A percentile compares a stretch with the other conserved stretches of the same genome.
phyloP scores from a whole-genome alignment of 805 yeast genomes.

The Candida argentea region DNA sequence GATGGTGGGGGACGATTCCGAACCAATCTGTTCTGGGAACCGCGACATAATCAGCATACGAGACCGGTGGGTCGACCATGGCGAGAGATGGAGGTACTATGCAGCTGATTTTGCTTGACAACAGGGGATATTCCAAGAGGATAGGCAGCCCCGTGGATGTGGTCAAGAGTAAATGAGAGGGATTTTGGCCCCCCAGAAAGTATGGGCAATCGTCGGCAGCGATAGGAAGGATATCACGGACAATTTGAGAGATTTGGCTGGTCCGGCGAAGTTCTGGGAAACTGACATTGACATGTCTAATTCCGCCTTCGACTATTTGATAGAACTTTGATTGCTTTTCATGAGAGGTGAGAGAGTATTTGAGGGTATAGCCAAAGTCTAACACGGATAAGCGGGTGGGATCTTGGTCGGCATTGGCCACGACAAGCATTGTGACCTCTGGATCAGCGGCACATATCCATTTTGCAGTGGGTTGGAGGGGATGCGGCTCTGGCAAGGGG shows the following conservation, averaged over 20 bases:
- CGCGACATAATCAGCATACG: constrained; percentile 38
- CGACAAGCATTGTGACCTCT: constrained; percentile 62
- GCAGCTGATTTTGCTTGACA: no score
- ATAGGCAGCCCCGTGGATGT: constrained; percentile 58
- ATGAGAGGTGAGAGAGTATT: constrained; percentile 72
- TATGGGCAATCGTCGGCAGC: constrained; percentile 48
- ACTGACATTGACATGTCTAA: constrained; percentile 16
- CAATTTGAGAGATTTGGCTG: constrained; percentile 11
- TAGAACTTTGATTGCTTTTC: constrained; percentile 75
- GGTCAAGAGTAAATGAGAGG: constrained; percentile 49
- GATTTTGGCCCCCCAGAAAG: constrained; percentile 74
- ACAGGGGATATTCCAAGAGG: constrained; percentile 41
- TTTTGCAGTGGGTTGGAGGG: constrained; percentile 35
- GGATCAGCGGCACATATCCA: constrained; percentile 83
- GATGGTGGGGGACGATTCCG: constrained; percentile 51
- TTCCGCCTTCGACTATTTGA: constrained; percentile 42
- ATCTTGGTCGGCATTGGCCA: constrained; percentile 53
- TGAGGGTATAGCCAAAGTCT: constrained; percentile 73
- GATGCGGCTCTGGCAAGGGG: constrained; percentile 6
- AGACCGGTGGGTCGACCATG: constrained; percentile 67
- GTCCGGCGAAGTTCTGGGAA: constrained; percentile 13
- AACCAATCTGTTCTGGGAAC: constrained; percentile 65
- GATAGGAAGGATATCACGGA: constrained; percentile 21
- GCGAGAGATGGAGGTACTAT: constrained; percentile 79
- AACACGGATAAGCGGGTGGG: constrained; percentile 35